Percentiles rank a stretch among this genome's conserved stretches.
These are phyloP conservation scores for Trichophyton simii DNA, from an alignment of 2,329 filamentous ascomycete species.

Conservation along the genomic window DNA sequence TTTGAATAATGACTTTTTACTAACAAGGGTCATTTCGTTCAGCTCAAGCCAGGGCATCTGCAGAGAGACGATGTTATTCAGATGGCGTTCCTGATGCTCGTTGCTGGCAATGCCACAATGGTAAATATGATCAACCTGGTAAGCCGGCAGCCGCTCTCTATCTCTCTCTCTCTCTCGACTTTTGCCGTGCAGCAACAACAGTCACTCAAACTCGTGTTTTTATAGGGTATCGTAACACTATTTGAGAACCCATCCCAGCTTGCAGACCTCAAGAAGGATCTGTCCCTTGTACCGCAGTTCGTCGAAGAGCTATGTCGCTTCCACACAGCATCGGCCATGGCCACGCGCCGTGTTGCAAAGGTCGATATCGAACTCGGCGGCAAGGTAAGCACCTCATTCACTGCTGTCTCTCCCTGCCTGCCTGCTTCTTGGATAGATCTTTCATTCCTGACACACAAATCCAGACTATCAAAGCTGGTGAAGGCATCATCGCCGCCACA, in stretches of 20 bases:
- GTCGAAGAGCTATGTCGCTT: slow-evolving; percentile 40
- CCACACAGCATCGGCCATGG: slow-evolving; percentile 38
- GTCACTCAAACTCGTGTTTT: slow-evolving; percentile 5
- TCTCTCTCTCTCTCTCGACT: background rate
- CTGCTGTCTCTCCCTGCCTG: background rate
- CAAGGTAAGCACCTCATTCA: slow-evolving; percentile 18
- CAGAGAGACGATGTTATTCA: slow-evolving; percentile 26
- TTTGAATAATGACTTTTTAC: background rate
- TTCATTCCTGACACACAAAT: background rate
- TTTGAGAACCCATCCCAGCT: slow-evolving; percentile 35
- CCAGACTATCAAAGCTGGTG: slow-evolving; percentile 30
- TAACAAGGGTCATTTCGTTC: background rate
- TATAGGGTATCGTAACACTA: slow-evolving; percentile 34
- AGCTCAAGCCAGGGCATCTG: slow-evolving; percentile 22
- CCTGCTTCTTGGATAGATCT: background rate
- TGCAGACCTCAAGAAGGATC: slow-evolving; percentile 30
- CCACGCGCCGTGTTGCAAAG: slow-evolving; percentile 38
- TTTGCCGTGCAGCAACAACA: background rate
- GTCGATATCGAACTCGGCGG: slow-evolving; percentile 36
- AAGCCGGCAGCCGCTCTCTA: background rate
- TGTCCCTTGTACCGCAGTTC: slow-evolving; percentile 28
- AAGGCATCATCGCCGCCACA: slow-evolving; percentile 39
- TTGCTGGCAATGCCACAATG: slow-evolving; percentile 43
- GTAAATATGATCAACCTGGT: slow-evolving; percentile 40
- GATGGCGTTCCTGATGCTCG: slow-evolving; percentile 40